phyloP scores from a whole-genome alignment of 129 eudicot genomes.

The Flaveria trinervia region DNA sequence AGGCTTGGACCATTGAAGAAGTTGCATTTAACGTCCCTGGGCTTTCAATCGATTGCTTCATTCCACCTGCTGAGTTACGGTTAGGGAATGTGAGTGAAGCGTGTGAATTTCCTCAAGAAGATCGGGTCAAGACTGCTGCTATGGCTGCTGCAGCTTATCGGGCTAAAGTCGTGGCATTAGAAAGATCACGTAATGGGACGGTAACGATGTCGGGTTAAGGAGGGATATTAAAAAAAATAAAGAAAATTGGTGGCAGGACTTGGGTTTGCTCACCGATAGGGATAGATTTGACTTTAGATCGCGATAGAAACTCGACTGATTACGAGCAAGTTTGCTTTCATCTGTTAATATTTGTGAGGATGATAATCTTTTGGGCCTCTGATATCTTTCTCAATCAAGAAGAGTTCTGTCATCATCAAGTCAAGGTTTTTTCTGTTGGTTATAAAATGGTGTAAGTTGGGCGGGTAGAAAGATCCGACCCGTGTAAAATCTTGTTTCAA shows the following conservation, averaged over 20 bases:
- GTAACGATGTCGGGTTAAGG: constrained; percentile 44
- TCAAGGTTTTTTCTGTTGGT: constrained; percentile 1
- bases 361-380: constrained; percentile 24
- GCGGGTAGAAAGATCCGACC: constrained; percentile 15
- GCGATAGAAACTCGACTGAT: constrained; percentile 30
- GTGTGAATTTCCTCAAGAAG: constrained; percentile 62
- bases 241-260: constrained; percentile 7
- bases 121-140: constrained; percentile 56
- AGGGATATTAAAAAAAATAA: constrained; percentile 43
- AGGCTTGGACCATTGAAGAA: constrained; percentile 94
- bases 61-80: constrained; percentile 88
- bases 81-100: constrained; percentile 58
- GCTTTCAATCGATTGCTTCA: constrained; percentile 77
- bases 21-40: constrained; percentile 94
- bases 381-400: constrained; percentile 26
- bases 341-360: constrained; percentile 45
- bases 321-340: constrained; percentile 25
- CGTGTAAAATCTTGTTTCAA: constrained; percentile 41
- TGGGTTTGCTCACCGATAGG: constrained; percentile 25
- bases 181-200: constrained; percentile 43
- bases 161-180: constrained; percentile 71
- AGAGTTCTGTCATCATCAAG: constrained; percentile 20
- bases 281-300: constrained; percentile 36
- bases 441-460: constrained; percentile 14
- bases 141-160: constrained; percentile 68